Evolutionary conservation across 2,329 filamentous ascomycete genomes (phyloP).

Genomic region (Falciphora oryzae): DNA sequence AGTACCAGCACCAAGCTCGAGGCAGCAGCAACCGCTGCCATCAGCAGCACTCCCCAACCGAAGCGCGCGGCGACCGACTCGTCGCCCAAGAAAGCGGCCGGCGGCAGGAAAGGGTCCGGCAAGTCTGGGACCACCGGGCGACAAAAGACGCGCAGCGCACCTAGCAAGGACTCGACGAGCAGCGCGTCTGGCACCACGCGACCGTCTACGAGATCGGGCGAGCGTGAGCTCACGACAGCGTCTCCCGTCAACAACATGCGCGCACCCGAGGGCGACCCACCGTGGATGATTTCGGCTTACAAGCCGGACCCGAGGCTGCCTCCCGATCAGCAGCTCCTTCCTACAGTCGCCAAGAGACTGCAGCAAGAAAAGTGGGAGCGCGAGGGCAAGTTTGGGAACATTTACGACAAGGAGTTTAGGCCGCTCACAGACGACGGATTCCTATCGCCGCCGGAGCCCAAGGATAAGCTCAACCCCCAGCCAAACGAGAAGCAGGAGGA

Average conservation of each 20-base stretch:
- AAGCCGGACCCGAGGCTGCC: constrained; percentile 92
- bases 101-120: constrained; percentile 39
- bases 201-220: constrained; percentile 58
- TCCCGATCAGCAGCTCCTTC: constrained; percentile 90
- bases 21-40: constrained; percentile 21
- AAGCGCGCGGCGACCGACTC: constrained; percentile 42
- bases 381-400: constrained; percentile 77
- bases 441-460: constrained; percentile 36
- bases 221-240: constrained; percentile 39
- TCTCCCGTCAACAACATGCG: constrained; percentile 43
- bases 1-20: constrained; percentile 62
- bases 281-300: constrained; percentile 92
- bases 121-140: constrained; percentile 37
- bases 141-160: constrained; percentile 57
- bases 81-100: constrained; percentile 46
- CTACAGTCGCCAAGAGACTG: constrained; percentile 84
- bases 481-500: constrained; percentile 26
- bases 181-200: constrained; percentile 45
- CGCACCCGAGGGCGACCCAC: constrained; percentile 81
- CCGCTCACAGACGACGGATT: constrained; percentile 66
- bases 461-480: constrained; percentile 23
- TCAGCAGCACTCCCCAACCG: constrained; percentile 16
- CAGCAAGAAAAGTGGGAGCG: constrained; percentile 95
- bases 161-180: constrained; percentile 39
- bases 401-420: constrained; percentile 84